Evolutionary conservation across 345 rosid genomes (phyloP).

Genomic region (Pugionium dolabratum): DNA sequence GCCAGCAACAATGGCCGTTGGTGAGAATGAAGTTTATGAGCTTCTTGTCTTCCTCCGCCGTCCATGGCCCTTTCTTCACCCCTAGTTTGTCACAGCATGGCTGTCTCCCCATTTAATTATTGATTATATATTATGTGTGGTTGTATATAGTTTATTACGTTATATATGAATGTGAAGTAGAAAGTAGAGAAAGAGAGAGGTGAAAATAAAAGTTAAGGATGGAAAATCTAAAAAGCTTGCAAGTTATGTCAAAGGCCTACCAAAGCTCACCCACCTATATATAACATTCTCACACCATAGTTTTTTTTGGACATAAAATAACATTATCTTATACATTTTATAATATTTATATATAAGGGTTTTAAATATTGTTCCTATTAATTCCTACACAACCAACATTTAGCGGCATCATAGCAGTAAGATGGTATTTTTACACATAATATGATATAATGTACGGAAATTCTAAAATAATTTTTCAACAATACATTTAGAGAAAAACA

Average conservation of each 20-base stretch:
- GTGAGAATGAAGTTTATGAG: slow-evolving; percentile 53
- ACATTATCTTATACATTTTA: too few relatives aligned
- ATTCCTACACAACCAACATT: too few relatives aligned
- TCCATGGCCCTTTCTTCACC: slow-evolving; percentile 84
- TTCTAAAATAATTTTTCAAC: too few relatives aligned
- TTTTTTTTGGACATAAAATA: background rate
- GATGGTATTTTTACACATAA: too few relatives aligned
- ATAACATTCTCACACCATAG: slow-evolving; percentile 25
- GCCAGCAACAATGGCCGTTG: slow-evolving; percentile 71
- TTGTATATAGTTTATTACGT: background rate
- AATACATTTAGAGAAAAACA: too few relatives aligned
- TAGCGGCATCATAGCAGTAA: too few relatives aligned
- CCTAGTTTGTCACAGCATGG: slow-evolving; percentile 76
- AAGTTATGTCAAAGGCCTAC: slow-evolving; percentile 37
- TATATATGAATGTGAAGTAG: background rate
- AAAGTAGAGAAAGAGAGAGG: background rate
- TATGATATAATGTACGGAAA: too few relatives aligned
- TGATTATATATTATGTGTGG: background rate
- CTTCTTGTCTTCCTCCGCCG: slow-evolving; percentile 66
- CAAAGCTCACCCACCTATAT: slow-evolving; percentile 47
- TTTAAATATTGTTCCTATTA: too few relatives aligned
- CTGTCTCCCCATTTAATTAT: slow-evolving; percentile 43
- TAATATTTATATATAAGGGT: too few relatives aligned
- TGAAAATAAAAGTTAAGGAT: background rate
- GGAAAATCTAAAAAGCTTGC: slow-evolving; percentile 22